Evolutionary conservation across 2,329 filamentous ascomycete species (phyloP).

Genomic region (Metarhizium rileyi): DNA sequence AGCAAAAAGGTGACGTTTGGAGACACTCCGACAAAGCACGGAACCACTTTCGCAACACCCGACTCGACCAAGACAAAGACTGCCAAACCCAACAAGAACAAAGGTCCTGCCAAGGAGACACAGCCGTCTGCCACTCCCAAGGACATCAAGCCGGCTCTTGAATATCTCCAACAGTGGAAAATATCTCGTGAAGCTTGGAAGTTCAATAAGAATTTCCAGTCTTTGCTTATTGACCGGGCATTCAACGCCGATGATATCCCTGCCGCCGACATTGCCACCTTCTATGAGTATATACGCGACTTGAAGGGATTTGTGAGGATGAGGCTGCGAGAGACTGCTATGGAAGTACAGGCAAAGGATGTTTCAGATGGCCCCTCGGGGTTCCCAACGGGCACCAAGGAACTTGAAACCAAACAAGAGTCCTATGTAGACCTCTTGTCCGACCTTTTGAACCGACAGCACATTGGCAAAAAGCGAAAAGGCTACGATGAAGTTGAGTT

Average conservation of each 20-base stretch:
- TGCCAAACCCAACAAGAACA: conserved; percentile 23
- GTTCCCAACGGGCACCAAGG: conserved; percentile 40
- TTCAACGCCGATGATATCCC: conserved; percentile 67
- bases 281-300: conserved; percentile 70
- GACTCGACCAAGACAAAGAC: conserved; percentile 25
- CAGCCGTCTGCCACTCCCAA: conserved; percentile 25
- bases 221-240: conserved; percentile 71
- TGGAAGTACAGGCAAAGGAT: conserved; percentile 49
- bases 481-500: conserved; percentile 44
- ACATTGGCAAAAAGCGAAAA: conserved; percentile 34
- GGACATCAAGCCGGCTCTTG: conserved; percentile 54
- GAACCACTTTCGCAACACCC: conserved; percentile 11
- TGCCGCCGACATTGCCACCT: conserved; percentile 53
- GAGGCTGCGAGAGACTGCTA: conserved; percentile 56
- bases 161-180: conserved; percentile 71
- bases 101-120: conserved; percentile 31
- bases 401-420: conserved; percentile 39
- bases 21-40: conserved; percentile 28
- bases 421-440: conserved; percentile 46
- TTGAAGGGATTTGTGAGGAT: conserved; percentile 66
- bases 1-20: conserved; percentile 41
- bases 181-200: conserved; percentile 68
- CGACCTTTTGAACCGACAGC: conserved; percentile 31
- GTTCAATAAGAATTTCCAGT: conserved; percentile 92
- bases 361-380: conserved; percentile 37